phyloP scores from a whole-genome alignment of 306 rosid species.

The Vicia faba region DNA sequence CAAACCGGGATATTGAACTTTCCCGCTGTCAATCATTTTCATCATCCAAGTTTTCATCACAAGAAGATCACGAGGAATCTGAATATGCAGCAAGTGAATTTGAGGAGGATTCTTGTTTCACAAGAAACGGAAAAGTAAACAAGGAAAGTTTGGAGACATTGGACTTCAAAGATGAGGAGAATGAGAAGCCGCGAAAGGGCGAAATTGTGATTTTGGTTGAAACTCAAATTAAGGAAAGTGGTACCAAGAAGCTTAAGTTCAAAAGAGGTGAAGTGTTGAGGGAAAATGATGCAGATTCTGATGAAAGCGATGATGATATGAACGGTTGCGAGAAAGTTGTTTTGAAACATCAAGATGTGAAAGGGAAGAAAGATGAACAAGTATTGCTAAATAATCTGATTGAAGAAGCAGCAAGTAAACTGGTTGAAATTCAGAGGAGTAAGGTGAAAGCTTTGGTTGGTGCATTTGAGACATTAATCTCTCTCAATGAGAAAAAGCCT shows the following conservation, averaged over 20 bases:
- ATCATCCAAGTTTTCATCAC: conserved; percentile 36
- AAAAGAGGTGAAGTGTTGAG: conserved; percentile 52
- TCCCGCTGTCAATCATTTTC: conserved; percentile 25
- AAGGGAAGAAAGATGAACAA: conserved; percentile 62
- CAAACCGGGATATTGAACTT: conserved; percentile 37
- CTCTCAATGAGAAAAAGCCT: conserved; percentile 65
- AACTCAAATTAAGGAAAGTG: conserved; percentile 40
- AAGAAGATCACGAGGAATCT: conserved; percentile 51
- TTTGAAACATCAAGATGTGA: conserved; percentile 72
- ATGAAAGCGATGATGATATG: conserved; percentile 31
- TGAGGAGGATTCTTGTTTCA: conserved; percentile 45
- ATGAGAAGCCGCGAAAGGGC: conserved; percentile 40
- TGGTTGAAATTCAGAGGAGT: conserved; percentile 62
- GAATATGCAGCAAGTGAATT: conserved; percentile 50
- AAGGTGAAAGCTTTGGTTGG: conserved; percentile 92
- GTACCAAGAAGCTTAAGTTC: conserved; percentile 55
- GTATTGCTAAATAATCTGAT: conserved; percentile 67
- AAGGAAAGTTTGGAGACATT: conserved; percentile 40
- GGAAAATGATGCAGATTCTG: conserved; percentile 43
- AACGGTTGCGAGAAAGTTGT: conserved; percentile 53
- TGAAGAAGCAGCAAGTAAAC: conserved; percentile 81
- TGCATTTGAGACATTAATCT: conserved; percentile 85
- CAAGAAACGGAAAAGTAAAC: conserved; percentile 36
- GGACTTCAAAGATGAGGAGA: conserved; percentile 34
- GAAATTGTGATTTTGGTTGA: conserved; percentile 48